Base-by-base conservation (phyloP, 176 grass and related monocot species). In the Oryza punctata region DNA sequence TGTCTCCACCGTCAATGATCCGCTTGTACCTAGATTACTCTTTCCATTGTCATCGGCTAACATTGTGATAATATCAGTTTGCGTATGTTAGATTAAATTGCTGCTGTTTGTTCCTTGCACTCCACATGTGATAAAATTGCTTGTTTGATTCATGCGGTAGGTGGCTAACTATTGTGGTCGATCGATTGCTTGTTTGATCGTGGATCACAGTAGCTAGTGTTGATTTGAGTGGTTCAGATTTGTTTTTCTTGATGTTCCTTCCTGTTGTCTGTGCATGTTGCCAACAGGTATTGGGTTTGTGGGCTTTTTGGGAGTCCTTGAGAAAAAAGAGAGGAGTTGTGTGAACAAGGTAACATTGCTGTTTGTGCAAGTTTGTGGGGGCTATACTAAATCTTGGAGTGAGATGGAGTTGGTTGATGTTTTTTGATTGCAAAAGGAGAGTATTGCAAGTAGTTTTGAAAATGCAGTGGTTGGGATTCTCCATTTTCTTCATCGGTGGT, bases 21-120 rank as follows among this genome's bases (percentile, higher is more conserved):
- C 1, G 84, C 89, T 75, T 87, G 89, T 90, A 90, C 84, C 89
- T 90, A 90, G 80, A 80, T 87, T 80, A 80, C 89, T 80, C 75
- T 80, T 90, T 83, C 69, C 52, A 78, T 82, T 75, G 75, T 80
- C 83, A 90, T 82, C 49, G 63, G 79, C 89, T 90, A 90, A 90
- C 89, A 83, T 87, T 87, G 75, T 84, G 84, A 75, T 87, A 84
- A 87, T 90, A 65, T 87, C 88, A 79, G 84, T 87, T 79, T 90
- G 88, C 69, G 88, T 87, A 90, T 90, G 84, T 43, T 90, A 87
- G 84, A 83, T 79, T 49, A 68, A 86, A 27, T 64, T 18, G n/a
- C 59, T 25, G 1, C 52, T 57, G 6, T 2, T 65, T 0, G 7
- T 28, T 28, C 15, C 0, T 63, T 67, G 47, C 25, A 0, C 1